Conservation (phyloP, 2,329 filamentous ascomycete genomes). For the Didymellaceae sp. region DNA sequence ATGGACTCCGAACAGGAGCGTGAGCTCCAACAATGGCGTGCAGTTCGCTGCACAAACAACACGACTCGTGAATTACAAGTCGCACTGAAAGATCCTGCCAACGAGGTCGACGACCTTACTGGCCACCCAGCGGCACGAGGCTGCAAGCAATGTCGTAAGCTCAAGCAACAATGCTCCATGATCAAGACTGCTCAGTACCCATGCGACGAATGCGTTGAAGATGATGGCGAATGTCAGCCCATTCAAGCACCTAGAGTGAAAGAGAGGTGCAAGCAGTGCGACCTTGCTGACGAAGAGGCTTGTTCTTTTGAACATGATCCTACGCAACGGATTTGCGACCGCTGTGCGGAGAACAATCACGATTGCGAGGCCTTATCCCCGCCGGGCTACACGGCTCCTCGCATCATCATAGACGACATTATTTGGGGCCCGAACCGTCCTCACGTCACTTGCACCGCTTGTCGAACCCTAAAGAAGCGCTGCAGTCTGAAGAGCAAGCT, state of each 20-base stretch:
- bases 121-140: slow-evolving; percentile 44
- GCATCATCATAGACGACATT: slow-evolving; percentile 29
- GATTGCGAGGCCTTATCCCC: slow-evolving; percentile 26
- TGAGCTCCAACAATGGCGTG: slow-evolving; percentile 14
- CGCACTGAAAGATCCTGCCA: slow-evolving; percentile 32
- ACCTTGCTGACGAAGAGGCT: slow-evolving; percentile 7
- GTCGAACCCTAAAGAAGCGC: slow-evolving; percentile 34
- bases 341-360: slow-evolving; percentile 23
- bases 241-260: slow-evolving; percentile 42
- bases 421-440: slow-evolving; percentile 28
- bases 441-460: slow-evolving; percentile 34
- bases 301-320: slow-evolving; percentile 35
- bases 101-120: slow-evolving; percentile 35
- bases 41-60: slow-evolving; percentile 18
- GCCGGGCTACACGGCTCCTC: slow-evolving; percentile 22
- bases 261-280: slow-evolving; percentile 41
- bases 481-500: slow-evolving; percentile 42
- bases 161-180: slow-evolving; percentile 33
- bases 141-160: slow-evolving; percentile 43
- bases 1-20: slow-evolving; percentile 25
- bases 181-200: slow-evolving; percentile 37
- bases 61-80: slow-evolving; percentile 19
- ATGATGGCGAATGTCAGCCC: slow-evolving; percentile 39
- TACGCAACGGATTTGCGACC: slow-evolving; percentile 26
- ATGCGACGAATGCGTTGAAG: slow-evolving; percentile 28